These are phyloP conservation scores for Neurospora sp. DNA, from an alignment of 495 filamentous ascomycete species.

Conservation along the genomic window DNA sequence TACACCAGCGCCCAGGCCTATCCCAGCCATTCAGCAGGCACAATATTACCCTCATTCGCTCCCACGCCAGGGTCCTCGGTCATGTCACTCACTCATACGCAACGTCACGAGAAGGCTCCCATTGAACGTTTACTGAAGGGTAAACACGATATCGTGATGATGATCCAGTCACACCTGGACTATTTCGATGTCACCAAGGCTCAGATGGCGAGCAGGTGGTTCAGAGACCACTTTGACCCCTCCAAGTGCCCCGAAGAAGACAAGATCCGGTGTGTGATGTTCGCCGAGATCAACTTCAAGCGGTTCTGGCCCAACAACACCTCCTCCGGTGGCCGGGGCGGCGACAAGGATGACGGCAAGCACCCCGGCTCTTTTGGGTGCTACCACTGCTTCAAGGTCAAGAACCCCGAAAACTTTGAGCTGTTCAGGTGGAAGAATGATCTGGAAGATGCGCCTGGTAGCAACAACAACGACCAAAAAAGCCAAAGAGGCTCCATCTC, in stretches of 20 bases:
- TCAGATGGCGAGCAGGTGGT: constrained; percentile 4
- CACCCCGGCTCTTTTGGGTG: constrained; percentile 13
- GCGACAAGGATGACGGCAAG: background rate
- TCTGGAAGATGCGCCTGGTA: background rate
- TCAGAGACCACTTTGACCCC: constrained; percentile 9
- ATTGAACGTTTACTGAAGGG: background rate
- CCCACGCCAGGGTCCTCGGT: background rate
- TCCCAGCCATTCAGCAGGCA: background rate
- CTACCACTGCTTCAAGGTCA: constrained; percentile 20
- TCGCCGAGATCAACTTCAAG: constrained; percentile 14
- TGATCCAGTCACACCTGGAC: constrained; percentile 7
- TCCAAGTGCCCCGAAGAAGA: constrained; percentile 3
- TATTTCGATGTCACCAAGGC: constrained; percentile 9
- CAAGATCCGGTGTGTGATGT: constrained; percentile 9
- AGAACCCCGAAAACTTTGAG: constrained; percentile 15
- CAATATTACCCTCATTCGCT: background rate
- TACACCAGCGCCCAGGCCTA: background rate
- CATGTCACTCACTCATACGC: background rate
- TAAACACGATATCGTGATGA: background rate
- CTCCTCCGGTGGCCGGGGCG: background rate
- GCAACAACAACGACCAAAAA: background rate
- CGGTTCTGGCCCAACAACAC: constrained; percentile 6
- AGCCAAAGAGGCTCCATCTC: background rate
- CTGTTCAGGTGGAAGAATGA: constrained; percentile 9
- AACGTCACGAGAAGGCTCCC: background rate